phyloP scores from a whole-genome alignment of 1,284 basidiomycete genomes.

The Cerrena zonata region DNA sequence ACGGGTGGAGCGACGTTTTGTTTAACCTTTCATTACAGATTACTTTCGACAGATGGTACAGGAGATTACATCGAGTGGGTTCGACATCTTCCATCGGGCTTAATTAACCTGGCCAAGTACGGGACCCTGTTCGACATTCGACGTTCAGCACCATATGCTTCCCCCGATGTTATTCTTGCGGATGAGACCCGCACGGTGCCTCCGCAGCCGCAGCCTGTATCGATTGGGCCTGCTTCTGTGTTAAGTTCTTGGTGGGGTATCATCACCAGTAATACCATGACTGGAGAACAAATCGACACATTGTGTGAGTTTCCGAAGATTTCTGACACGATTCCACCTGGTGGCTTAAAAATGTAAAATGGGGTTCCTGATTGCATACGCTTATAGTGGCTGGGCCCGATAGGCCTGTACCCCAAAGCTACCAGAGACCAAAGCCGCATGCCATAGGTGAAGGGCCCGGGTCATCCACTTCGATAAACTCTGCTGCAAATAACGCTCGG shows the following conservation, averaged over 20 bases:
- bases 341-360: too few species aligned
- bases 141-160: slow-evolving; percentile 37
- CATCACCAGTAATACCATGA: slow-evolving; percentile 28
- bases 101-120: slow-evolving; percentile 39
- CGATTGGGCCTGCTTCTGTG: slow-evolving; percentile 49
- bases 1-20: not conserved
- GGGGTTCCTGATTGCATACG: slow-evolving; percentile 6
- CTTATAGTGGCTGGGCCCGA: slow-evolving; percentile 57
- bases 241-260: slow-evolving; percentile 45
- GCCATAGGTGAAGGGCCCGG: not conserved
- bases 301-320: slow-evolving; percentile 42
- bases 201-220: slow-evolving; percentile 54
- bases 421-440: slow-evolving; percentile 8
- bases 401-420: slow-evolving; percentile 37
- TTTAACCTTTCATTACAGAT: not conserved
- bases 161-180: slow-evolving; percentile 47
- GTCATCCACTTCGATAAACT: slow-evolving; percentile 19
- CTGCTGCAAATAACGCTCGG: slow-evolving; percentile 11
- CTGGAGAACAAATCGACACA: slow-evolving; percentile 54
- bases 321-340: not conserved
- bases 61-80: slow-evolving; percentile 52
- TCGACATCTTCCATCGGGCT: slow-evolving; percentile 28
- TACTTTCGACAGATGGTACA: slow-evolving; percentile 38
- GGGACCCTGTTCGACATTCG: slow-evolving; percentile 55
- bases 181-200: slow-evolving; percentile 34